Evolutionary conservation across 2,329 filamentous ascomycete species (phyloP).

Genomic region (Diaporthe sp.): DNA sequence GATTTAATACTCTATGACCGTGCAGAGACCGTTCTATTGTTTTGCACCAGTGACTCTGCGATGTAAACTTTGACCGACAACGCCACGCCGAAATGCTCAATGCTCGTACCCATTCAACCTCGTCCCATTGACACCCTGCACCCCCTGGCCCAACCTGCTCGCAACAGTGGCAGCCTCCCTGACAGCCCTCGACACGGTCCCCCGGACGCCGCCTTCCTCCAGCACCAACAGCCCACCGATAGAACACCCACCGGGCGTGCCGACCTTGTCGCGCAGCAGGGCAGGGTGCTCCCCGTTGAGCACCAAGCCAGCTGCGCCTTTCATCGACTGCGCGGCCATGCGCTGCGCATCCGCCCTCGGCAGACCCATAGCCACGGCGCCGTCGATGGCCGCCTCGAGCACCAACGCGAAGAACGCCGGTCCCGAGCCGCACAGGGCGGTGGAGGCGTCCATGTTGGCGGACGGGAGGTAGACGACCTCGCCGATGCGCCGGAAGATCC

Average conservation of each 20-base stretch:
- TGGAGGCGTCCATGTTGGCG: slow-evolving; percentile 76
- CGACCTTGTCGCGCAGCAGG: slow-evolving; percentile 79
- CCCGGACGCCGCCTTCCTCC: slow-evolving; percentile 78
- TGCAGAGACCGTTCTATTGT: not conserved
- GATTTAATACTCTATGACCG: not conserved
- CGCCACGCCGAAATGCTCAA: slow-evolving; percentile 6
- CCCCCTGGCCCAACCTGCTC: slow-evolving; percentile 70
- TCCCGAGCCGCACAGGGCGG: slow-evolving; percentile 78
- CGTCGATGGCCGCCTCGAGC: slow-evolving; percentile 80
- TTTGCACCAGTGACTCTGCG: not conserved
- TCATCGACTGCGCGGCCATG: slow-evolving; percentile 85
- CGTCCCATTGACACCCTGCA: slow-evolving; percentile 61
- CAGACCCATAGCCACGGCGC: slow-evolving; percentile 82
- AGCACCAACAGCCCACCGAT: slow-evolving; percentile 79
- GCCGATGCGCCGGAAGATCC: slow-evolving; percentile 82
- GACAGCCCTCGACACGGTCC: slow-evolving; percentile 74
- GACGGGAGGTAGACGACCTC: slow-evolving; percentile 75
- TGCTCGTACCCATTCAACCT: slow-evolving; percentile 41
- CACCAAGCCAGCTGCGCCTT: slow-evolving; percentile 76
- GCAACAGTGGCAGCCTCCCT: slow-evolving; percentile 78
- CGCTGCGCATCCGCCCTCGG: slow-evolving; percentile 77
- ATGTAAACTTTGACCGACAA: not conserved
- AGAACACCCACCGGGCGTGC: slow-evolving; percentile 81
- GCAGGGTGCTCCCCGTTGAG: slow-evolving; percentile 80
- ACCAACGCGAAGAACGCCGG: slow-evolving; percentile 82